A percentile compares a stretch with the other conserved stretches of the same genome.
Evolutionary conservation across 2,329 filamentous ascomycete species (phyloP).

Genomic region (Trichoderma citrinoviride): DNA sequence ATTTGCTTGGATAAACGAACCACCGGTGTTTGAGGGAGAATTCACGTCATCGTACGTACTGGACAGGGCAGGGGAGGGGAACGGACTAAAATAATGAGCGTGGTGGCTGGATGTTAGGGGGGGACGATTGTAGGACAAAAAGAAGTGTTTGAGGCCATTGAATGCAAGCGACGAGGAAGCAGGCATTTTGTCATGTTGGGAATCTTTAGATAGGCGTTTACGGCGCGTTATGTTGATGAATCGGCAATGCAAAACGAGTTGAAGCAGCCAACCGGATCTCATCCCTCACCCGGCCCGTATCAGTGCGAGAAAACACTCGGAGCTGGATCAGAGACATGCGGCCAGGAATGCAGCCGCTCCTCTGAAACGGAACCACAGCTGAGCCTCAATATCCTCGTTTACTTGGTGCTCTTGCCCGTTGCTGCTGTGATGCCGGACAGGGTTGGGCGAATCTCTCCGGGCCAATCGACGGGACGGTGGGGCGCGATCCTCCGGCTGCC

Average conservation of each 20-base stretch:
- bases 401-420: neutral
- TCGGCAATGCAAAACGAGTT: neutral
- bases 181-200: constrained; percentile 36
- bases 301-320: neutral
- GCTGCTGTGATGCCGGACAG: neutral
- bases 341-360: constrained; percentile 12
- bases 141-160: constrained; percentile 11
- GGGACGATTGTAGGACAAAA: constrained; percentile 7
- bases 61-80: neutral
- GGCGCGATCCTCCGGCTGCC: constrained; percentile 18
- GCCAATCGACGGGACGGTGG: constrained; percentile 20
- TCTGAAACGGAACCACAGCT: neutral
- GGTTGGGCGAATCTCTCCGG: constrained; percentile 4
- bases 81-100: constrained; percentile 3
- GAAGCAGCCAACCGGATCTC: neutral
- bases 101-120: constrained; percentile 11
- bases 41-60: neutral
- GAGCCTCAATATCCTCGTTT: neutral
- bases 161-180: constrained; percentile 17
- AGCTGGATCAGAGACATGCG: neutral
- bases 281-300: neutral
- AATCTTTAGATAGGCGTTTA: constrained; percentile 22
- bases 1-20: constrained; percentile 46
- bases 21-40: neutral
- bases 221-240: constrained; percentile 15